These are phyloP conservation scores for Stephania yunnanensis DNA, from an alignment of 164 flowering plant species.

Conservation along the genomic window DNA sequence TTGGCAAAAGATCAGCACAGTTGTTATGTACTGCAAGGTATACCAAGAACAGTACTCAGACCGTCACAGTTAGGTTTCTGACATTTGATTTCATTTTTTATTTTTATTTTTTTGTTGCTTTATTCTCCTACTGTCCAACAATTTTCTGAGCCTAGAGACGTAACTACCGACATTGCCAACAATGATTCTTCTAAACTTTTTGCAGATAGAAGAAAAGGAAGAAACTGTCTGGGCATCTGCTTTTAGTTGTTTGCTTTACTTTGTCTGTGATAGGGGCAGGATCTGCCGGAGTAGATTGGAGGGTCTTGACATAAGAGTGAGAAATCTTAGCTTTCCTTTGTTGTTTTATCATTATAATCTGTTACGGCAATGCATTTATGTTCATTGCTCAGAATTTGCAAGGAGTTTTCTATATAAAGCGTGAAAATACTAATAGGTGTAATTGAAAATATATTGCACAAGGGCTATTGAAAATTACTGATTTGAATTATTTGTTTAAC, in stretches of 20 bases:
- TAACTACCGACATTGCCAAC: conserved; percentile 5
- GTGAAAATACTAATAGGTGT: background rate
- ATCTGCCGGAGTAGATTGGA: conserved; percentile 64
- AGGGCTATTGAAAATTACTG: background rate
- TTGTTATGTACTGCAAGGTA: too few species aligned
- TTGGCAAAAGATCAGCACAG: too few species aligned
- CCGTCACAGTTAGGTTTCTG: too few species aligned
- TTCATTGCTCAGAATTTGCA: background rate
- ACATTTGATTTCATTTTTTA: too few species aligned
- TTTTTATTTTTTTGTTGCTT: too few species aligned
- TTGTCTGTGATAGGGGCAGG: conserved; percentile 85
- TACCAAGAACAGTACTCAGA: too few species aligned
- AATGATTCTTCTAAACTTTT: background rate
- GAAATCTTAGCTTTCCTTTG: conserved; percentile 15
- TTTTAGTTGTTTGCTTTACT: conserved; percentile 86
- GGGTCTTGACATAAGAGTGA: conserved; percentile 96
- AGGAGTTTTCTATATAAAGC: background rate
- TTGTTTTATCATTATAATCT: background rate
- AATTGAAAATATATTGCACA: too few species aligned
- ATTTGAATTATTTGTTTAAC: background rate
- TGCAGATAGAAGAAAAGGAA: conserved; percentile 83
- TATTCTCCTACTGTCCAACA: background rate
- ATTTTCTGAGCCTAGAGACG: background rate
- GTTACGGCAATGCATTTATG: background rate
- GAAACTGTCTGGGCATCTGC: conserved; percentile 97